phyloP scores from a whole-genome alignment of 2,329 filamentous ascomycete genomes.

The Neonectria faginata region DNA sequence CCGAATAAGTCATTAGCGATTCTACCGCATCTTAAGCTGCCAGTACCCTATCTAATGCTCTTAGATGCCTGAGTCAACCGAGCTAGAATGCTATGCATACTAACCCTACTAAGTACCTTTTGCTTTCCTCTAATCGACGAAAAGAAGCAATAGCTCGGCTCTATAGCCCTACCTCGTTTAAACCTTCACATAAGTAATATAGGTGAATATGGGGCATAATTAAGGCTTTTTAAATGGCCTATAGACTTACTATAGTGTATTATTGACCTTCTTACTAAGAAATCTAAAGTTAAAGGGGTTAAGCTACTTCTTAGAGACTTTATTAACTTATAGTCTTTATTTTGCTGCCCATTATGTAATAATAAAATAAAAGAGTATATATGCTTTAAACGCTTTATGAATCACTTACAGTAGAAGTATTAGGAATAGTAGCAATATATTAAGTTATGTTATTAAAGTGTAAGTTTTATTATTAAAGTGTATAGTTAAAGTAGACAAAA shows the following conservation, averaged over 20 bases:
- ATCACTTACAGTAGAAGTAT: not conserved
- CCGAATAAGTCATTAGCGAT: not conserved
- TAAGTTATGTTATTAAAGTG: too few relatives aligned
- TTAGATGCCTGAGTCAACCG: too few relatives aligned
- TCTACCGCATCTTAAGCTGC: not conserved
- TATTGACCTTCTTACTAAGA: not conserved
- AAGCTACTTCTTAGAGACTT: not conserved
- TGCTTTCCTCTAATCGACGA: not conserved
- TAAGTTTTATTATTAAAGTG: not conserved
- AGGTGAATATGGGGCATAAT: not conserved
- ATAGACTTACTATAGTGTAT: not conserved
- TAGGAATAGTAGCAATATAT: not conserved
- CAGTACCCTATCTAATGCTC: too few relatives aligned
- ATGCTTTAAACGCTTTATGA: not conserved
- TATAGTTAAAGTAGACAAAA: not conserved
- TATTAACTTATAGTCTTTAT: not conserved
- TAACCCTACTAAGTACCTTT: not conserved
- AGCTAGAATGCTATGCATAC: not conserved
- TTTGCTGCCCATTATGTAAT: not conserved
- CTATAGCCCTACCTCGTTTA: not conserved
- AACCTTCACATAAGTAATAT: not conserved
- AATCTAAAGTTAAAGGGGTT: not conserved
- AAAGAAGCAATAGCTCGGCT: not conserved
- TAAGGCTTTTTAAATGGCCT: not conserved
- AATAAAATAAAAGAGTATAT: not conserved